Base-by-base conservation (phyloP, 345 rosid species). In the Melastoma malabathricum region DNA sequence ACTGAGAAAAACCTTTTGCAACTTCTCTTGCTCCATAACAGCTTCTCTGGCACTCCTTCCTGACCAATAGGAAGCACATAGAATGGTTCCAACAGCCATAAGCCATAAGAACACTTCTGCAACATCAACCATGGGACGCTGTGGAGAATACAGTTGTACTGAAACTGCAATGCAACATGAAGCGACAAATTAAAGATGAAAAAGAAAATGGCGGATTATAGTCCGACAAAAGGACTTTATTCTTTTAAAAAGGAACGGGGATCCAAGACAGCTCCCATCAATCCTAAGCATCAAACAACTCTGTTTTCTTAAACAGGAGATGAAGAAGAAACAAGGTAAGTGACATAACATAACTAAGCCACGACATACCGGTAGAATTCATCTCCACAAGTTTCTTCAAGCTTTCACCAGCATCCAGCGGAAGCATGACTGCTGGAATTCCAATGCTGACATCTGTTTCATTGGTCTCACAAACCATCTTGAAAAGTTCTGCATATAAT, bases 41-140 rank as follows among this genome's bases (percentile, higher is more conserved):
- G 81, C 79, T 77, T 92, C 98, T 72, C 80, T 82, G 23, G 83
- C 82, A 52, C 81, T 87, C 86, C 87, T 79, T 17, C 93, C 98
- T 20, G 98, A 90, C 98, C 98, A 86, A 58, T 75, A 90, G 56
- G 96, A 82, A 58, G 93, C 89, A 73, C 93, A 81, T 57, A 87
- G 64, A 44, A 92, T 87, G 57, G 93, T 87, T 52, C 93, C 88
- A 44, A 84, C 94, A 59, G 98, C 98, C 95, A 92, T 87, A 57
- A 92, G 90, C 98, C 98, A 92, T 18, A 92, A 67, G 63, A 92
- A 92, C 51, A 92, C 95, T 82, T 92, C 98, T 43, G 98, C 96
- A 61, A 87, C 83, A 54, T 92, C 98, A 59, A 92, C 93, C 18
- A 74, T 63, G 16, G 96, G 95, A 43, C 98, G 96, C 57, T 46